These are phyloP conservation scores for Microbotryomycetes sp. DNA, from an alignment of 1,284 basidiomycete genomes.

Conservation along the genomic window DNA sequence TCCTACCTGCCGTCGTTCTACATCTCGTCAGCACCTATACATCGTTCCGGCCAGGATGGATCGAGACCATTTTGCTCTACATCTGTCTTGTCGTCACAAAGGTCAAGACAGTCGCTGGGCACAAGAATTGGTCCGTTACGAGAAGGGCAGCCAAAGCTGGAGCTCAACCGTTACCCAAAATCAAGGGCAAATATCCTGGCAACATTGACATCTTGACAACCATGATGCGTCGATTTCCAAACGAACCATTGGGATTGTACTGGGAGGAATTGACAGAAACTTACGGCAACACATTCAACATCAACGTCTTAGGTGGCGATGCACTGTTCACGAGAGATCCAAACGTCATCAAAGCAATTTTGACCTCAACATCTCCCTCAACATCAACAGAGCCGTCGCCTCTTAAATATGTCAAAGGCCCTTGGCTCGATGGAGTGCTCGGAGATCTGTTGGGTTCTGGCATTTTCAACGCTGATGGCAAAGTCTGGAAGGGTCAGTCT, in stretches of 20 bases:
- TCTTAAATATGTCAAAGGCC: background rate
- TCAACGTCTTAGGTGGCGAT: background rate
- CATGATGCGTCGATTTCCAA: background rate
- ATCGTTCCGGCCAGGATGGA: background rate
- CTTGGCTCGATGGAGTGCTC: background rate
- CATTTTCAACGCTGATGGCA: slow-evolving; percentile 53
- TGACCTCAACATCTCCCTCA: background rate
- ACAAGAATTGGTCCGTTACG: background rate
- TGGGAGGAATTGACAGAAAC: background rate
- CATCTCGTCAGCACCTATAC: background rate
- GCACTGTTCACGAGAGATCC: slow-evolving; percentile 1
- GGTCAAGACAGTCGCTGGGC: background rate
- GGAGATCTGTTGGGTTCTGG: slow-evolving; percentile 56
- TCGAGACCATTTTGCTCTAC: background rate
- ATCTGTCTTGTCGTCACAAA: background rate
- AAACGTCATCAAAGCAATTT: background rate
- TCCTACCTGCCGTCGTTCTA: background rate
- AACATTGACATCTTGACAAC: background rate
- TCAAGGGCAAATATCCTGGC: background rate
- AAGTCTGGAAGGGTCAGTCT: slow-evolving; percentile 12
- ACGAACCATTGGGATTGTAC: background rate
- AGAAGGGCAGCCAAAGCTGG: background rate
- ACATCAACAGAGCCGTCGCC: background rate
- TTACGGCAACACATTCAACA: background rate
- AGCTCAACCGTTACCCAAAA: background rate